A percentile compares a stretch with the other conserved stretches of the same genome.
Conservation (phyloP, 2,329 filamentous ascomycete species). For the Fusarium napiforme region DNA sequence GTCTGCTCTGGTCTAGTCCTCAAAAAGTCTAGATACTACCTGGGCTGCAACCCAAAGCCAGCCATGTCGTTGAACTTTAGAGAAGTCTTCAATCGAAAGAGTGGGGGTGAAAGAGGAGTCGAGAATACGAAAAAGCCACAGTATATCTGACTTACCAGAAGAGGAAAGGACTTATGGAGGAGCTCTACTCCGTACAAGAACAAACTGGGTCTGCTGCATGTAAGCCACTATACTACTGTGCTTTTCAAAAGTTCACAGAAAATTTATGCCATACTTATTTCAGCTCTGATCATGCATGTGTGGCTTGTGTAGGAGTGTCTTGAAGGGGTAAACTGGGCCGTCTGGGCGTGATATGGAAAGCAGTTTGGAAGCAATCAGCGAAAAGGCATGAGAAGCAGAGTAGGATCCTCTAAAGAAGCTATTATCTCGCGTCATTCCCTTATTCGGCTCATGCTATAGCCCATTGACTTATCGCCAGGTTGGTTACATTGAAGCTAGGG, state of each 20-base stretch:
- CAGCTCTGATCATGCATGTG: slow-evolving; percentile 11
- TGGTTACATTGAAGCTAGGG: slow-evolving; percentile 7
- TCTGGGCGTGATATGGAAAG: slow-evolving; percentile 1
- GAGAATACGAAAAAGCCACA: slow-evolving; percentile 24
- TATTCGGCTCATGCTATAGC: not conserved
- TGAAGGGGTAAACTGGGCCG: slow-evolving; percentile 32
- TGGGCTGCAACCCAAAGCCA: slow-evolving; percentile 8
- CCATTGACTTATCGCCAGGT: not conserved
- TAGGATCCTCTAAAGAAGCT: not conserved
- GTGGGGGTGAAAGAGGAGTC: not conserved
- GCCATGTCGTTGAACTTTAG: not conserved
- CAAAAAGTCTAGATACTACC: not conserved
- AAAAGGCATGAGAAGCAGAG: not conserved
- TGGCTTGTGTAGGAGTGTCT: slow-evolving; percentile 27
- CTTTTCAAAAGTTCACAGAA: not conserved
- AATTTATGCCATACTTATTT: not conserved
- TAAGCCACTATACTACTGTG: not conserved
- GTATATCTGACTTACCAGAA: not conserved
- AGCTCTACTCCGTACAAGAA: not conserved
- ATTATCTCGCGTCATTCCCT: not conserved
- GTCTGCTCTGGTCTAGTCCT: not conserved
- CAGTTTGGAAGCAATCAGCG: not conserved
- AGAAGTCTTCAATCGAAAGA: not conserved
- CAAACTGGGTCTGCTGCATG: not conserved
- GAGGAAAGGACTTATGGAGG: not conserved